Conservation (phyloP, 2,329 filamentous ascomycete species). For the Achaetomium macrosporum region DNA sequence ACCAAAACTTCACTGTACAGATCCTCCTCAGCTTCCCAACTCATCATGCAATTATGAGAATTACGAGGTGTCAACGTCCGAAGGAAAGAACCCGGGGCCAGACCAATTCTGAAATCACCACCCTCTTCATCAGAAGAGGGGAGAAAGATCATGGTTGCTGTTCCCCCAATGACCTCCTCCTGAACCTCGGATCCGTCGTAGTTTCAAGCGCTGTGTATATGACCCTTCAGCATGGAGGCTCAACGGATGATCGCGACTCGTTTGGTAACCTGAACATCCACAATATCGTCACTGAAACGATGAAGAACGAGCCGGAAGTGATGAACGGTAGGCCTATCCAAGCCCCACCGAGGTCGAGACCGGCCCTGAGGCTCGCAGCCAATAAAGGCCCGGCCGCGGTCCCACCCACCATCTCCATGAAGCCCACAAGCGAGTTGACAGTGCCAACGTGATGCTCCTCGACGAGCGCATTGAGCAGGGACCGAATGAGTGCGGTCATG, state of each 20-base stretch:
- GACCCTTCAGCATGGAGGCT: conserved; percentile 2
- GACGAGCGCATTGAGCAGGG: conserved; percentile 47
- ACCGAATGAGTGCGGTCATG: conserved; percentile 39
- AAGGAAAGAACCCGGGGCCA: conserved; percentile 22
- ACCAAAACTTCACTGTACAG: background rate
- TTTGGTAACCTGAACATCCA: conserved; percentile 26
- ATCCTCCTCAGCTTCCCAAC: no score
- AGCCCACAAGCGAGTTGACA: conserved; percentile 46
- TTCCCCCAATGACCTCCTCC: background rate
- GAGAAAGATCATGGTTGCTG: background rate
- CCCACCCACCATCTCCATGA: conserved; percentile 45
- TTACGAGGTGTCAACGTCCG: no score
- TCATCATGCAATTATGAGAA: no score
- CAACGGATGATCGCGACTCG: background rate
- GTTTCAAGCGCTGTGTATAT: background rate
- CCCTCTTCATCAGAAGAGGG: conserved; percentile 4
- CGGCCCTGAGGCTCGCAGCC: conserved; percentile 40
- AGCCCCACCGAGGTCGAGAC: conserved; percentile 39
- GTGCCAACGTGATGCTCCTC: conserved; percentile 49
- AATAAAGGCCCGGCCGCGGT: conserved; percentile 43
- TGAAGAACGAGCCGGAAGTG: conserved; percentile 31
- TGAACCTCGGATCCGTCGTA: background rate
- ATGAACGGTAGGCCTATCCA: conserved; percentile 48
- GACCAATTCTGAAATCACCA: conserved; percentile 19
- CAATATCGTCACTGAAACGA: conserved; percentile 28